These are phyloP conservation scores for Fremontodendron californicum DNA, from an alignment of 345 rosid species.

Conservation along the genomic window DNA sequence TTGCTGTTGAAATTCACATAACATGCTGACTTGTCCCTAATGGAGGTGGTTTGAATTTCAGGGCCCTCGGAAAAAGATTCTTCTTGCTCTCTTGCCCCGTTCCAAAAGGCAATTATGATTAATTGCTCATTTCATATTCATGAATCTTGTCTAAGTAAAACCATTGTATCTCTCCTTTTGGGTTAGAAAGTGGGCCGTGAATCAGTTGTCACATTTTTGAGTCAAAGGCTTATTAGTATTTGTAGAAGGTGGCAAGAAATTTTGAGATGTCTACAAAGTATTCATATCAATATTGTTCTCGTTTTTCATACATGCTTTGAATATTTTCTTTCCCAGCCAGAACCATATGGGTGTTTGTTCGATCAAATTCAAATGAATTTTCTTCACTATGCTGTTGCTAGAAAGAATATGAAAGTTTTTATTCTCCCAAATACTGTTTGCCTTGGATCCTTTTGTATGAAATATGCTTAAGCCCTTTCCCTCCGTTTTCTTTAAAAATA, in stretches of 20 bases:
- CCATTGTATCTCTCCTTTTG: neutral
- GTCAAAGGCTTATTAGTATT: neutral
- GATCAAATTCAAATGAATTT: neutral
- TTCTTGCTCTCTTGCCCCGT: conserved; percentile 61
- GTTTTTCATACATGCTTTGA: neutral
- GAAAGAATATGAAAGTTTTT: neutral
- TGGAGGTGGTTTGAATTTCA: conserved; percentile 31
- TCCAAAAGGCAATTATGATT: conserved; percentile 38
- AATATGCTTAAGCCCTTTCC: neutral
- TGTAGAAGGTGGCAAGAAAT: neutral
- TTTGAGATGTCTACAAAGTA: conserved; percentile 5
- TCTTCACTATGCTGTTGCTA: neutral
- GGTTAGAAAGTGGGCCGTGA: neutral
- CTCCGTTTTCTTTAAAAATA: neutral
- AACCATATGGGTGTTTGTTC: neutral
- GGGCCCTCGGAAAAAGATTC: conserved; percentile 97
- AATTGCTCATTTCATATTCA: neutral
- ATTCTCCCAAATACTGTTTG: neutral
- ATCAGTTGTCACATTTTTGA: neutral
- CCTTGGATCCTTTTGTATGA: neutral
- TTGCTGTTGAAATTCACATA: too few species aligned
- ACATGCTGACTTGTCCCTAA: neutral
- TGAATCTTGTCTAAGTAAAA: neutral
- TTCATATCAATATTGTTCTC: neutral
- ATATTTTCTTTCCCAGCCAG: neutral